phyloP scores from a whole-genome alignment of 805 yeast genomes.

The Millerozyma acaciae region DNA sequence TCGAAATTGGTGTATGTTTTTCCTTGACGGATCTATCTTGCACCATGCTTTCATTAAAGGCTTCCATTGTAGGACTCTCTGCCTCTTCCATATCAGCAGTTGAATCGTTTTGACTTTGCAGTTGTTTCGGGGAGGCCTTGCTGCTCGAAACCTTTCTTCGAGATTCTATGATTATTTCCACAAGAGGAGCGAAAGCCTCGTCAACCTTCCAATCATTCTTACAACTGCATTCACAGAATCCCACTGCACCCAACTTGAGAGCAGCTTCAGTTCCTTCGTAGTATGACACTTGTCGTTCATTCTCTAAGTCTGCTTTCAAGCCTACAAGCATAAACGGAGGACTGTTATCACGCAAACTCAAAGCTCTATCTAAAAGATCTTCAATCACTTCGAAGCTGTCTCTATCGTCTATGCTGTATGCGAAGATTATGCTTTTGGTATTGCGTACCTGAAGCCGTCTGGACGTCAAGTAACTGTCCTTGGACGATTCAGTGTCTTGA shows the following conservation, averaged over 20 bases:
- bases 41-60: no score
- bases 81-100: no score
- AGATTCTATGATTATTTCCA: no score
- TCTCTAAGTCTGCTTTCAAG: constrained; percentile 23
- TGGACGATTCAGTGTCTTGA: constrained; percentile 24
- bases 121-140: no score
- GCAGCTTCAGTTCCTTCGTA: constrained; percentile 30
- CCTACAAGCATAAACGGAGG: constrained; percentile 33
- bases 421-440: constrained; percentile 26
- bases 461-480: constrained; percentile 24
- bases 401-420: constrained; percentile 24
- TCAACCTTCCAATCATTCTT: constrained; percentile 15
- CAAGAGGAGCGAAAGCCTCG: constrained; percentile 28
- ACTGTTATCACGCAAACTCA: constrained; percentile 16
- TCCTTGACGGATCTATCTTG: no score
- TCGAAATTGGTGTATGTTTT: no score
- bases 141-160: no score
- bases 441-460: constrained; percentile 26
- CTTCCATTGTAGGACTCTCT: no score
- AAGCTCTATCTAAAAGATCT: constrained; percentile 23
- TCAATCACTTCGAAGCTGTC: constrained; percentile 26
- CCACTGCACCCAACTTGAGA: constrained; percentile 20
- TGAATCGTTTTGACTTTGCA: no score
- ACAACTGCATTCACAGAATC: constrained; percentile 27
- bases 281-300: constrained; percentile 23